phyloP scores from a whole-genome alignment of 441 rosid species.

The Populus hybrid region DNA sequence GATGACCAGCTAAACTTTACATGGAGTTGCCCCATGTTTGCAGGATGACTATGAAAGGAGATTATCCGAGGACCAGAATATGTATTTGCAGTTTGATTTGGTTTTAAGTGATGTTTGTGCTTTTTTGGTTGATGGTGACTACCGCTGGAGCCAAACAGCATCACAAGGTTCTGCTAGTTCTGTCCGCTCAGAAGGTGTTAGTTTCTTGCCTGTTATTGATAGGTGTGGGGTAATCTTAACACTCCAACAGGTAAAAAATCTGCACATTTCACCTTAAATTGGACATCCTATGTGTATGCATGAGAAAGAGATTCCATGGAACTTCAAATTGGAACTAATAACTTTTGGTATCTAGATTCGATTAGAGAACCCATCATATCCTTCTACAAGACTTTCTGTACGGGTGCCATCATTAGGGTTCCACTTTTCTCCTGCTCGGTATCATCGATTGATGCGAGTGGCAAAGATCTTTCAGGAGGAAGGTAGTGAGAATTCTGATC shows the following conservation, averaged over 20 bases:
- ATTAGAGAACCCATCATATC: slow-evolving; percentile 74
- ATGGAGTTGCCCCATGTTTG: slow-evolving; percentile 22
- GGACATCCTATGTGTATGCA: slow-evolving; percentile 16
- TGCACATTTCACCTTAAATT: slow-evolving; percentile 20
- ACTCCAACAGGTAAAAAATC: slow-evolving; percentile 76
- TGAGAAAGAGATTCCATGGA: background rate
- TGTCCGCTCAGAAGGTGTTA: slow-evolving; percentile 29
- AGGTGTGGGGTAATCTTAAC: slow-evolving; percentile 85
- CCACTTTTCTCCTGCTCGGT: slow-evolving; percentile 98
- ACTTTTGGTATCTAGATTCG: slow-evolving; percentile 53
- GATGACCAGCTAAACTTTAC: slow-evolving; percentile 16
- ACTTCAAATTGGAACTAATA: slow-evolving; percentile 19
- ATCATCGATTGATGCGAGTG: slow-evolving; percentile 96
- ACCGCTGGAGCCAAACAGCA: slow-evolving; percentile 63
- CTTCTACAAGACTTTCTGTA: slow-evolving; percentile 85
- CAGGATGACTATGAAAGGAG: slow-evolving; percentile 66
- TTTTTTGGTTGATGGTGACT: slow-evolving; percentile 93
- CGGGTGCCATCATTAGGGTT: slow-evolving; percentile 89
- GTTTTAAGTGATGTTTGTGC: slow-evolving; percentile 95
- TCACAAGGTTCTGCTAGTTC: slow-evolving; percentile 32
- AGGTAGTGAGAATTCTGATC: slow-evolving; percentile 48
- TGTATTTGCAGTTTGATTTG: slow-evolving; percentile 94
- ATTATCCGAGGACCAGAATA: slow-evolving; percentile 53
- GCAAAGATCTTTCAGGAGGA: slow-evolving; percentile 73
- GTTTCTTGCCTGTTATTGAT: slow-evolving; percentile 88